Evolutionary conservation across 257 asterid species (phyloP), one percentile per base, ranked within the genome.

Genomic region (Solanum corneliomulleri): DNA sequence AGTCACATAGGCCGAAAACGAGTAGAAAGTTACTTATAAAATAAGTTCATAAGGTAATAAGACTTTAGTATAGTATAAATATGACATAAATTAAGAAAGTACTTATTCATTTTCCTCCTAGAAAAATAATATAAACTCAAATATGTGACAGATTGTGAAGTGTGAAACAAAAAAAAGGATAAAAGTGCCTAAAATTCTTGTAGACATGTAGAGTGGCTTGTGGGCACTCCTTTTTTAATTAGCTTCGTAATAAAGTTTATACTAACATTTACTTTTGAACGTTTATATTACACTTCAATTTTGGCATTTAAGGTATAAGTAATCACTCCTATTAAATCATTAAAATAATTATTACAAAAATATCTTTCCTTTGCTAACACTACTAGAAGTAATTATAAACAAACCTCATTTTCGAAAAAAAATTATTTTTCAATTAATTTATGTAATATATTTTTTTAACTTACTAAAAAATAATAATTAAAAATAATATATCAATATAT

Each of bases 1-100:
- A 33, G 35, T 33, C 5, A 33, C 5, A 33, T 33, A 33, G 35
- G 35, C 0, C 1, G 1, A 33, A 33, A 33, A 33, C 0, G 0
- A 33, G 0, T 33, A 33, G 0, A 33, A 33, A 33, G 0, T 33
- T 33, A 33, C 5, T 4, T 33, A 33, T 33, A 33, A 33, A 33
- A 33, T 33, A 33, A 33, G 5, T 33, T 33, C 1, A 33, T 3
- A 0, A 3, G 0, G 1, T 33, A 33, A 3, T 33, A 33, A 33
- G 6, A 4, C 35, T 1, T 33, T 33, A 33, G 5, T 33, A 33
- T 33, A 3, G 0, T 33, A 33, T 33, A 31, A 33, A 33, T 33
- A 37, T 3, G 4, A 33, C 3, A 33, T 33, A 33, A 33, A 33
- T 33, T 33, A 3, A 33, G 35, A 33, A 3, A 3, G 3, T 3